Conservation (phyloP, 2,329 filamentous ascomycete genomes). For the Acephala macrosclerotiorum region DNA sequence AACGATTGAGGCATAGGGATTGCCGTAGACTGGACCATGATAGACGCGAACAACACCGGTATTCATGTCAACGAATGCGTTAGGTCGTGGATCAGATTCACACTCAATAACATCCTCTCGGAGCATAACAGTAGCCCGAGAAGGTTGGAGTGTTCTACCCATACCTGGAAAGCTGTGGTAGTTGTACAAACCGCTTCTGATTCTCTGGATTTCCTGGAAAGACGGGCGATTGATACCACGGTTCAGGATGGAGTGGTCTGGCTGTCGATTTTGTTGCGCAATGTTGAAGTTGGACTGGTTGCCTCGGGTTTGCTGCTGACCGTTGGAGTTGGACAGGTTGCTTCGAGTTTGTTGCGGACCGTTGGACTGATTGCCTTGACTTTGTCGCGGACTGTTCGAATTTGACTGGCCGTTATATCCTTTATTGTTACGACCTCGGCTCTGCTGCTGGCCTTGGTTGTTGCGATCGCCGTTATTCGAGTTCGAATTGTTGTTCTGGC, state of each 20-base stretch:
- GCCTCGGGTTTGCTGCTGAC: neutral
- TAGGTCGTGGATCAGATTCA: conserved; percentile 61
- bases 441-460: neutral
- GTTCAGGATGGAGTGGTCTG: neutral
- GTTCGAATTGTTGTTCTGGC: neutral
- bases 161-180: conserved; percentile 8
- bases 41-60: conserved; percentile 63
- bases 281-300: neutral
- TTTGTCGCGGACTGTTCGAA: neutral
- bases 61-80: conserved; percentile 64
- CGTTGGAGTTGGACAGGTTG: conserved; percentile 2
- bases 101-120: conserved; percentile 63
- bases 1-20: conserved; percentile 56
- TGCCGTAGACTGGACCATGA: conserved; percentile 63
- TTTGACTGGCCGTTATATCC: neutral
- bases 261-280: neutral
- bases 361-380: neutral
- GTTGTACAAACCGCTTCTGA: neutral
- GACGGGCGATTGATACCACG: neutral
- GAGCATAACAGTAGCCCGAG: conserved; percentile 57
- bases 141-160: conserved; percentile 54
- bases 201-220: neutral
- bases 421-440: neutral
- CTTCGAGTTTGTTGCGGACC: neutral
- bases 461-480: neutral